A percentile compares a stretch with the other conserved stretches of the same genome.
Evolutionary conservation across 139 green algal species (phyloP).

Genomic region (Trebouxia sp.): DNA sequence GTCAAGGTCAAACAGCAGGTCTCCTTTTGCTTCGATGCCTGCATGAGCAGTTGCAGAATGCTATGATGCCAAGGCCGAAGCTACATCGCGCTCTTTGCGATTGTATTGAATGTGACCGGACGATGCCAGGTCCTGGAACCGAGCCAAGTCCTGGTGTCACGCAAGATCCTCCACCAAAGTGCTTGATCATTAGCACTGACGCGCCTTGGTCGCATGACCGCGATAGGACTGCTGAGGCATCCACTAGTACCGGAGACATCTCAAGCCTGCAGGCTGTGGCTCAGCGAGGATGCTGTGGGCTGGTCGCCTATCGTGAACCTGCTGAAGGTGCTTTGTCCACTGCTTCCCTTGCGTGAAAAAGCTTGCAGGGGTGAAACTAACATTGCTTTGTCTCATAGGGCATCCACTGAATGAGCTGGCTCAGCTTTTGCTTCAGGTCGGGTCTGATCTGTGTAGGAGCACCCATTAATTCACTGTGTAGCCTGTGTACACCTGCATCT

Average conservation of each 20-base stretch:
- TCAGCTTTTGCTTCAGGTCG: constrained; percentile 16
- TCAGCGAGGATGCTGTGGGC: constrained; percentile 44
- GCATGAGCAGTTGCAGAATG: no score
- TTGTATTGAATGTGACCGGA: constrained; percentile 33
- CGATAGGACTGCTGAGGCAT: constrained; percentile 25
- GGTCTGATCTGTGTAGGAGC: no score
- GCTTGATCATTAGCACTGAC: constrained; percentile 47
- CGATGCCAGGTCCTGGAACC: not conserved
- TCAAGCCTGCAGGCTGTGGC: constrained; percentile 53
- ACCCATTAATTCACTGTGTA: no score
- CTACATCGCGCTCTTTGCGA: constrained; percentile 35
- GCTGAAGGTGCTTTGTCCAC: not conserved
- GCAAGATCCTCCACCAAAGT: constrained; percentile 61
- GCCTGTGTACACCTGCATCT: no score
- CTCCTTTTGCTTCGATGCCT: no score
- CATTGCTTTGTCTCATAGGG: no score
- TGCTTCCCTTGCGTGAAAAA: not conserved
- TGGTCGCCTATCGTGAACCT: constrained; percentile 40
- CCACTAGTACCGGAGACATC: not conserved
- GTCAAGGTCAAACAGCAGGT: no score
- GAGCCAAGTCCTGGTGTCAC: constrained; percentile 7
- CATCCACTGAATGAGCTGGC: not conserved
- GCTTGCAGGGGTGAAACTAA: no score
- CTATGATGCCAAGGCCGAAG: constrained; percentile 42
- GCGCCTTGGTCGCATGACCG: not conserved